A percentile compares a stretch with the other conserved stretches of the same genome.
These are phyloP conservation scores for Puccinia horiana DNA, from an alignment of 1,284 basidiomycete genomes.

Conservation along the genomic window DNA sequence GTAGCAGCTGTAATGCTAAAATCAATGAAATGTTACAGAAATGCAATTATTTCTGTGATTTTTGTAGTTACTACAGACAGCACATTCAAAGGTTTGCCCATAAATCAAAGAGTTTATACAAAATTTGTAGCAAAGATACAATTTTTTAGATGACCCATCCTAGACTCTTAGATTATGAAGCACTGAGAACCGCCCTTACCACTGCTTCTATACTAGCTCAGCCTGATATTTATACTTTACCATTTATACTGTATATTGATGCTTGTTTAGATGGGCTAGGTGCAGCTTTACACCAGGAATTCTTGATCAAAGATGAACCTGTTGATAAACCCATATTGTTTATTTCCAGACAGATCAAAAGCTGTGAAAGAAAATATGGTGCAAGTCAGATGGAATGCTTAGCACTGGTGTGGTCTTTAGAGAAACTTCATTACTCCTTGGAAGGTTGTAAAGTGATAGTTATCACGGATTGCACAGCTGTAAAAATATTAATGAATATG, in stretches of 20 bases:
- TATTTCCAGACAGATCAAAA: conserved; percentile 14
- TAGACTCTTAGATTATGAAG: neutral
- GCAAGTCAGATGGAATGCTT: no score
- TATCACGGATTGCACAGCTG: conserved; percentile 1
- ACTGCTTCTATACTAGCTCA: neutral
- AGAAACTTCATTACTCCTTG: conserved; percentile 14
- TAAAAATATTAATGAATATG: conserved; percentile 3
- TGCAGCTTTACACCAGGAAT: conserved; percentile 21
- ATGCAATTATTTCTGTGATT: no score
- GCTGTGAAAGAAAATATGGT: neutral
- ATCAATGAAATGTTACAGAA: neutral
- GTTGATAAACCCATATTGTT: neutral
- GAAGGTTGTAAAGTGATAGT: conserved; percentile 8
- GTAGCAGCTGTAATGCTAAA: neutral
- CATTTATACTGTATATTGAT: conserved; percentile 29
- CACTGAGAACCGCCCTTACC: neutral
- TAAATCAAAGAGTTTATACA: neutral
- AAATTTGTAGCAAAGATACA: neutral
- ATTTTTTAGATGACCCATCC: conserved; percentile 20
- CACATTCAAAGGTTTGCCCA: neutral
- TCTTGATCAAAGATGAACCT: neutral
- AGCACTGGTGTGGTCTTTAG: no score
- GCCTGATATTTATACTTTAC: neutral
- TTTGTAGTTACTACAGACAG: neutral
- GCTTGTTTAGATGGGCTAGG: conserved; percentile 19